Conservation (phyloP, 495 filamentous ascomycete species). For the Penicillium cosmopolitanum region DNA sequence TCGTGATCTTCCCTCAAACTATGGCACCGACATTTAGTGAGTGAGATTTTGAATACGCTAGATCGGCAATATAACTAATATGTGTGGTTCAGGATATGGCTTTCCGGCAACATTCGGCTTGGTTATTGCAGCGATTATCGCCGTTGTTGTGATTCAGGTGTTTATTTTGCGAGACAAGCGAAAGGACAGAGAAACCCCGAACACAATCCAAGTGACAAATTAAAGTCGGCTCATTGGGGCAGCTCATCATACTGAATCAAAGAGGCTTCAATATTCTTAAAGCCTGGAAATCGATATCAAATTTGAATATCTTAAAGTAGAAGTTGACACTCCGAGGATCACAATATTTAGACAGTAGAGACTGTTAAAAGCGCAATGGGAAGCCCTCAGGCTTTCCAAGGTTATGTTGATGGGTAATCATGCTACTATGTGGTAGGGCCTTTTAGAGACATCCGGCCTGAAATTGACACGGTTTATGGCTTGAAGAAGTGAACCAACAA, state of each 20-base stretch:
- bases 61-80: neutral
- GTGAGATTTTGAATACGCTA: neutral
- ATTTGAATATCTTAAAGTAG: too few relatives aligned
- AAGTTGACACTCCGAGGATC: too few relatives aligned
- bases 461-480: too few relatives aligned
- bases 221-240: neutral
- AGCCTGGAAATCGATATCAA: too few relatives aligned
- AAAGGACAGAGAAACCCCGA: neutral
- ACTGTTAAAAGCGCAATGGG: too few relatives aligned
- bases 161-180: slow-evolving; percentile 22
- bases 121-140: slow-evolving; percentile 27
- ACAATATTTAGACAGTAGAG: too few relatives aligned
- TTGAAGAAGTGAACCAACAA: too few relatives aligned
- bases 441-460: too few relatives aligned
- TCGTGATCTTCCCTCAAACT: slow-evolving; percentile 23
- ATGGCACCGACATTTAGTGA: neutral
- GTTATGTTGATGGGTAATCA: neutral
- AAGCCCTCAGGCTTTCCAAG: too few relatives aligned
- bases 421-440: neutral
- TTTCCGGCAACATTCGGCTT: slow-evolving; percentile 32
- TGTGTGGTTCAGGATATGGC: slow-evolving; percentile 21
- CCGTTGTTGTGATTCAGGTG: slow-evolving; percentile 24
- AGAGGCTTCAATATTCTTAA: neutral
- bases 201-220: neutral
- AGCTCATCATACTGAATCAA: neutral